Percentiles rank a stretch among this genome's conserved stretches.
Conservation (phyloP, 2,329 filamentous ascomycete genomes). For the Mycocentrospora acerina region DNA sequence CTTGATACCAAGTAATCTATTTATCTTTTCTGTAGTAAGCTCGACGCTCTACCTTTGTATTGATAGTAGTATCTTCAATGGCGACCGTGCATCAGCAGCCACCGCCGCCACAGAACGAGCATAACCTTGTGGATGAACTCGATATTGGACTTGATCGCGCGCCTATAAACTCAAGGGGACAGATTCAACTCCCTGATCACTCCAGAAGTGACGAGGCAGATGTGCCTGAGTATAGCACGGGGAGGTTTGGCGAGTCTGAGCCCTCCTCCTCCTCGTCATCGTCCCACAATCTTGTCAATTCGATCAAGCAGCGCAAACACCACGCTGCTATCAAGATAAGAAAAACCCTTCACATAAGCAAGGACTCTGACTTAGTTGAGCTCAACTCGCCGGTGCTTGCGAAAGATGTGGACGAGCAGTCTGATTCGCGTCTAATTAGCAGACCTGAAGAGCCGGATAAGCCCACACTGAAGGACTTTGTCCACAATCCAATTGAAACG, state of each 20-base stretch:
- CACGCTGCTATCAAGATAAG: slow-evolving; percentile 23
- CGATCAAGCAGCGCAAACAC: slow-evolving; percentile 22
- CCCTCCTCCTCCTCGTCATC: slow-evolving; percentile 7
- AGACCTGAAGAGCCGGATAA: slow-evolving; percentile 21
- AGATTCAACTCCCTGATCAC: slow-evolving; percentile 11
- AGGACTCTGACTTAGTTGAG: slow-evolving; percentile 15
- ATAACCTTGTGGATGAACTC: slow-evolving; percentile 3
- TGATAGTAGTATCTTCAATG: too few relatives aligned
- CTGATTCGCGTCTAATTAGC: slow-evolving; percentile 20
- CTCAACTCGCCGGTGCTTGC: slow-evolving; percentile 16
- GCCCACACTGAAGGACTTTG: slow-evolving; percentile 22
- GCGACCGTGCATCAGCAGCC: too few relatives aligned
- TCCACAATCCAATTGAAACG: slow-evolving; percentile 28
- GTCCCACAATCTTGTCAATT: slow-evolving; percentile 11
- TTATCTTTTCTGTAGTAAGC: too few relatives aligned
- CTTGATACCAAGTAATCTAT: too few relatives aligned
- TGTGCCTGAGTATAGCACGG: background rate
- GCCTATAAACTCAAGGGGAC: slow-evolving; percentile 6
- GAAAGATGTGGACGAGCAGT: slow-evolving; percentile 8
- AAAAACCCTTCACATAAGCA: slow-evolving; percentile 25
- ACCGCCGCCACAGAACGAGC: background rate
- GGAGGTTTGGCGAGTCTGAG: slow-evolving; percentile 6
- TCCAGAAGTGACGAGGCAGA: background rate
- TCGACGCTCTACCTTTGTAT: too few relatives aligned
- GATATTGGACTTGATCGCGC: slow-evolving; percentile 17